Evolutionary conservation across 352 stramenopile species (phyloP).

Genomic region (Peronospora farinosa): DNA sequence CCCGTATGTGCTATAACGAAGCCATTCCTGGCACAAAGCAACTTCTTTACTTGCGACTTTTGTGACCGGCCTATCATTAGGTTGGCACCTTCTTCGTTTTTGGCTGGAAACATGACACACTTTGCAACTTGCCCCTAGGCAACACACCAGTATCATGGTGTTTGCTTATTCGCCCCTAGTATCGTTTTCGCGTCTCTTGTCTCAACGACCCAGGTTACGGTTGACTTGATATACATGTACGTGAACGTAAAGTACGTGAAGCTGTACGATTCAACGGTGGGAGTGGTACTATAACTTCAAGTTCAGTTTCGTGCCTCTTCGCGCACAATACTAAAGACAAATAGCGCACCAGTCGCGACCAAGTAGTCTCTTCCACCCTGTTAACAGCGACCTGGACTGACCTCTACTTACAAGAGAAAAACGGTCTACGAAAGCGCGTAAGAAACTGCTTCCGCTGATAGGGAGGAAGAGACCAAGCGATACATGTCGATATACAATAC

Average conservation of each 20-base stretch:
- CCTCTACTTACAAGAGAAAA: conserved; percentile 9
- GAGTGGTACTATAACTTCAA: conserved; percentile 25
- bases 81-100: too few relatives aligned
- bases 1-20: too few relatives aligned
- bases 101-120: too few relatives aligned
- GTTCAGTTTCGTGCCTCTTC: conserved; percentile 34
- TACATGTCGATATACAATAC: not conserved
- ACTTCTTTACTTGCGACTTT: too few relatives aligned
- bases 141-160: too few relatives aligned
- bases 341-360: not conserved
- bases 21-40: too few relatives aligned
- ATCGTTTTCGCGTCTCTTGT: not conserved
- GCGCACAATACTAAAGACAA: conserved; percentile 8
- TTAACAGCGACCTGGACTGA: conserved; percentile 7
- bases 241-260: too few relatives aligned
- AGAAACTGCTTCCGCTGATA: conserved; percentile 27
- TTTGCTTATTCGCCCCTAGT: too few relatives aligned
- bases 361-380: conserved; percentile 19
- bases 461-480: conserved; percentile 1
- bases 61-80: too few relatives aligned
- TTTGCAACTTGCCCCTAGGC: too few relatives aligned
- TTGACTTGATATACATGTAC: not conserved
- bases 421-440: conserved; percentile 16
- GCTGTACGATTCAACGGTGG: conserved; percentile 22
- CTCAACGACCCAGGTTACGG: not conserved